phyloP scores from a whole-genome alignment of 1,284 basidiomycete genomes.

The Gymnopus androsaceus region DNA sequence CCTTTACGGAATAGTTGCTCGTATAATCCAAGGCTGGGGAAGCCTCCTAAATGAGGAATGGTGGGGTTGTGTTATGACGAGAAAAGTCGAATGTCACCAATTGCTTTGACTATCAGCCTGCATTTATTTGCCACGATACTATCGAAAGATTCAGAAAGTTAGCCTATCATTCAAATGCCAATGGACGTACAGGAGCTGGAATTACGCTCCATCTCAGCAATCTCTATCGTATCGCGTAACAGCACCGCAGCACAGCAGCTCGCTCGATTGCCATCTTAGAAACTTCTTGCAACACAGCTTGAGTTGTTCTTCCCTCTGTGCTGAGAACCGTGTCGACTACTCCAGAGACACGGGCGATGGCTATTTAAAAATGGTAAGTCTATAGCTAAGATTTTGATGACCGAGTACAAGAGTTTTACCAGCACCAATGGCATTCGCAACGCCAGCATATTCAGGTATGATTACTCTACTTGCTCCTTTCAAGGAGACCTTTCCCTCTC shows the following conservation, averaged over 20 bases:
- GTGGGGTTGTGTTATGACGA: constrained; percentile 2
- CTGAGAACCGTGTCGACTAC: constrained; percentile 42
- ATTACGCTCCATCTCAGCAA: constrained; percentile 41
- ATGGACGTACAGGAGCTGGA: constrained; percentile 25
- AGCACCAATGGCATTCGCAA: constrained; percentile 64
- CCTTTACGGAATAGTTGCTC: constrained; percentile 11
- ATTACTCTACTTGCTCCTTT: constrained; percentile 54
- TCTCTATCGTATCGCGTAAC: constrained; percentile 31
- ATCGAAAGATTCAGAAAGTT: background rate
- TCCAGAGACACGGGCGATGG: constrained; percentile 33
- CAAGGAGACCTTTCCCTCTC: constrained; percentile 27
- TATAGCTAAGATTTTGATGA: background rate
- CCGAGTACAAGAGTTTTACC: constrained; percentile 35
- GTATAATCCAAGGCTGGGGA: background rate
- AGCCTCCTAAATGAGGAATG: background rate
- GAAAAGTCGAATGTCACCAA: constrained; percentile 45
- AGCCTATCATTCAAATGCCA: background rate
- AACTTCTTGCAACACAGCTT: constrained; percentile 42
- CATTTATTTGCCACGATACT: constrained; percentile 50
- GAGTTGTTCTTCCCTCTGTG: constrained; percentile 42
- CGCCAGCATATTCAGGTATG: constrained; percentile 51
- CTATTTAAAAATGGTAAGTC: constrained; percentile 22
- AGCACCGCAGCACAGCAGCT: constrained; percentile 46
- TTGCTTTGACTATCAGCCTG: constrained; percentile 55
- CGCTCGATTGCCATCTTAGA: constrained; percentile 38